Base-by-base conservation (phyloP, 768 basidiomycete species). In the Lactifluus echinatus region DNA sequence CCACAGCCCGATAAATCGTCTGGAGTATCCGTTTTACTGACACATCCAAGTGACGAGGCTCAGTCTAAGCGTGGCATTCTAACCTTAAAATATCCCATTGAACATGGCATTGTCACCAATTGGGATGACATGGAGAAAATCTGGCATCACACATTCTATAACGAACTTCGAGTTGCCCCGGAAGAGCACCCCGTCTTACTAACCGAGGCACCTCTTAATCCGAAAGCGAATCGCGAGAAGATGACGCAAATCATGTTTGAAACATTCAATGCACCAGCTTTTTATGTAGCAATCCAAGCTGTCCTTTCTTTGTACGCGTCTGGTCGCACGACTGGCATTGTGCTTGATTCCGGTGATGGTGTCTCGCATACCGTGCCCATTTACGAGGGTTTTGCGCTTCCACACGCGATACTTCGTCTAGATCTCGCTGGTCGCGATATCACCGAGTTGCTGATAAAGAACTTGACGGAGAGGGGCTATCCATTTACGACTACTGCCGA, bases 121-220 rank as follows among this genome's bases (percentile, higher is more conserved):
- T 96, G 93, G 93, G 93, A 94, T 67, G 93, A 94, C 74, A 94
- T 94, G 92, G 93, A 95, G 78, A 93, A 94, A 77, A 94, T 94
- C 71, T 95, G 92, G 92, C 91, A 93, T 72, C 92, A 94, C 78
- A 93, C 93, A 29, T 95, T 94, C 75, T 94, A 85, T 75, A 86
- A 87, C 66, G 85, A 86, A 66, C 78, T 87, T 58, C 84, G 85
- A 69, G 84, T 86, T 57, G 85, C 85, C 3, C 84, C 84, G 10
- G 85, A 87, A 68, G 85, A 87, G 67, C 85, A 85, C 72, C 85
- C 84, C 33, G 80, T 86, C 63, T 71, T 85, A 8, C 76, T 85
- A 62, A 85, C 85, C 47, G 84, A 85, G 68, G 84, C 85, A 44
- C 85, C 85, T 24, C 75, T 85, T 29, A 85, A 86, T 74, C 84